Percentiles rank a stretch among this genome's conserved stretches.
phyloP scores from a whole-genome alignment of 1,284 basidiomycete species.

The Gomphus sp. region DNA sequence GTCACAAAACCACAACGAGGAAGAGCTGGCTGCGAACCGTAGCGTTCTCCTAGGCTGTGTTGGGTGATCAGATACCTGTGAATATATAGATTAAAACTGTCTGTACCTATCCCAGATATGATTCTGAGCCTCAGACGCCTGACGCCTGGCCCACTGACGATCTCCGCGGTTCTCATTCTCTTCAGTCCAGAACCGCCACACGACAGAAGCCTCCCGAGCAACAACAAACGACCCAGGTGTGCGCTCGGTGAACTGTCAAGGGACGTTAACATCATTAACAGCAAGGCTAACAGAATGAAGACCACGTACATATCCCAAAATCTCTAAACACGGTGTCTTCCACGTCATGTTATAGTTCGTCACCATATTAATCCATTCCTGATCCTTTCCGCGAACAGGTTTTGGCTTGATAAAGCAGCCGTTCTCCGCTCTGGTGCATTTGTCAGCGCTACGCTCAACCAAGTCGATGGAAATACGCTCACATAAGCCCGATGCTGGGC shows the following conservation, averaged over 20 bases:
- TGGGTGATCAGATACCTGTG: not conserved
- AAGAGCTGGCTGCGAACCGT: slow-evolving; percentile 24
- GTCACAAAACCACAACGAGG: not conserved
- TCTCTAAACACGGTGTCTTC: slow-evolving; percentile 74
- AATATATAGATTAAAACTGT: not conserved
- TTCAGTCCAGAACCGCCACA: slow-evolving; percentile 77
- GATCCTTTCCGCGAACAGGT: slow-evolving; percentile 17
- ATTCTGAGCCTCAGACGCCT: slow-evolving; percentile 86
- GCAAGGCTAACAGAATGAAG: not conserved
- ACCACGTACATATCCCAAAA: slow-evolving; percentile 63
- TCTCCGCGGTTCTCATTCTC: slow-evolving; percentile 38
- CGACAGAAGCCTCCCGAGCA: slow-evolving; percentile 74
- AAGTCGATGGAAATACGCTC: slow-evolving; percentile 20
- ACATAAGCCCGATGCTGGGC: slow-evolving; percentile 71
- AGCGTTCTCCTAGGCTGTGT: slow-evolving; percentile 64
- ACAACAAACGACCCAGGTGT: slow-evolving; percentile 81
- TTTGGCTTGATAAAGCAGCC: slow-evolving; percentile 74
- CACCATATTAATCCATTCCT: slow-evolving; percentile 70
- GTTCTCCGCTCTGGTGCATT: slow-evolving; percentile 59
- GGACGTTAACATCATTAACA: not conserved
- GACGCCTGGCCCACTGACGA: slow-evolving; percentile 71
- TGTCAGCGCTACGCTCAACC: not conserved
- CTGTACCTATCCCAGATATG: slow-evolving; percentile 72
- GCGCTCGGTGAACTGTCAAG: slow-evolving; percentile 70
- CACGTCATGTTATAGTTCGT: slow-evolving; percentile 70